A percentile compares a stretch with the other conserved stretches of the same genome.
These are phyloP conservation scores for Magnolia sinica DNA, from an alignment of 164 flowering plant species.

Conservation along the genomic window DNA sequence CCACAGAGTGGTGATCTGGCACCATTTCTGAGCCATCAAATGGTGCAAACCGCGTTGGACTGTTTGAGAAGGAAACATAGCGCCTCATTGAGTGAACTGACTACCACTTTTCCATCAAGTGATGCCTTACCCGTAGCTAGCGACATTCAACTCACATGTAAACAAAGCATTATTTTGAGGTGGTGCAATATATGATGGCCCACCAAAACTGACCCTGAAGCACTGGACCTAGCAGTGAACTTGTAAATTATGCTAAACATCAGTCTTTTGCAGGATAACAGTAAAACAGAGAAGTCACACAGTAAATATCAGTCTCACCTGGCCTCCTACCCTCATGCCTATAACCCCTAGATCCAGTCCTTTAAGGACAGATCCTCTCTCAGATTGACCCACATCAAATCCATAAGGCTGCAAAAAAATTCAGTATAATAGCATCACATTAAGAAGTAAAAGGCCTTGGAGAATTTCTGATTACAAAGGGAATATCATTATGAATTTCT, in stretches of 20 bases:
- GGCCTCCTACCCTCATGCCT: conserved; percentile 97
- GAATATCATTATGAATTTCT: background rate
- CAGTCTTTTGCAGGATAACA: background rate
- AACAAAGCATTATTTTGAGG: too few relatives aligned
- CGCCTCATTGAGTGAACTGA: too few relatives aligned
- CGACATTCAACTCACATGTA: too few relatives aligned
- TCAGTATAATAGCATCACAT: conserved; percentile 9
- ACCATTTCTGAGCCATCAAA: too few relatives aligned
- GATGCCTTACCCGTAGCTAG: too few relatives aligned
- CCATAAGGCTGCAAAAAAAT: conserved; percentile 81
- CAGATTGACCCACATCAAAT: conserved; percentile 95
- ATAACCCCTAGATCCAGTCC: conserved; percentile 89
- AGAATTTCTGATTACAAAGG: background rate
- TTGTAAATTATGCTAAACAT: background rate
- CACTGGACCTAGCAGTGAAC: background rate
- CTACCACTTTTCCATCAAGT: too few relatives aligned
- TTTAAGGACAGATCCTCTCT: conserved; percentile 75
- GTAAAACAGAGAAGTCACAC: background rate
- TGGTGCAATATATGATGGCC: background rate
- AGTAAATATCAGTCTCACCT: conserved; percentile 42
- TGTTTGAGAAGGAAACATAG: too few relatives aligned
- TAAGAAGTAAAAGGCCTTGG: background rate
- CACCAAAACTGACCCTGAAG: background rate
- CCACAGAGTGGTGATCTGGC: too few relatives aligned
- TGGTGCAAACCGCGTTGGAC: too few relatives aligned